Evolutionary conservation across 2,329 filamentous ascomycete genomes (phyloP).

Genomic region (Ilyonectria robusta): DNA sequence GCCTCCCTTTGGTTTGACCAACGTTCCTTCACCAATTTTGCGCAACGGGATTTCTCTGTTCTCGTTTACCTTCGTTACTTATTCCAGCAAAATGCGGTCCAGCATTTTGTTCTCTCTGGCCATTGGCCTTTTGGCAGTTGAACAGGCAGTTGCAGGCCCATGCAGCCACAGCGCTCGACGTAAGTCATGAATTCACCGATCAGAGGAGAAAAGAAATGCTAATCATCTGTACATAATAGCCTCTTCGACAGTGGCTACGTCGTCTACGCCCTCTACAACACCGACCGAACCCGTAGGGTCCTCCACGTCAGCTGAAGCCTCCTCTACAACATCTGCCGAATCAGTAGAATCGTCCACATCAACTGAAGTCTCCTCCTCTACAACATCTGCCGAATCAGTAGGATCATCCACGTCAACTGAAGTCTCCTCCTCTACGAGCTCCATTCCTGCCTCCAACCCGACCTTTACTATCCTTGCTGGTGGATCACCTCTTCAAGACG

Average conservation of each 20-base stretch:
- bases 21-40: neutral
- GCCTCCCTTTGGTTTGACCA: neutral
- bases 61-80: neutral
- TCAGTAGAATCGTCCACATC: neutral
- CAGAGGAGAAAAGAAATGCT: neutral
- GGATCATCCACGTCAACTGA: neutral
- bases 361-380: no score
- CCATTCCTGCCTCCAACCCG: neutral
- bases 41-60: neutral
- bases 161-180: neutral
- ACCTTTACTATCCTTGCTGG: neutral
- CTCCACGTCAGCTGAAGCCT: no score
- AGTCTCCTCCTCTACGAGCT: neutral
- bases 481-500: neutral
- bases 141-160: neutral
- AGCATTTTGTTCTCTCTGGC: neutral
- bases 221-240: neutral
- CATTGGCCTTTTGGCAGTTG: neutral
- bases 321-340: neutral
- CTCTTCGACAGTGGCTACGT: neutral
- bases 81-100: neutral
- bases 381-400: neutral
- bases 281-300: neutral
- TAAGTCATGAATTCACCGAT: neutral
- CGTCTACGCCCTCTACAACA: neutral